Conservation (phyloP, 2,329 filamentous ascomycete genomes). For the Pseudophaeomoniella oleicola region DNA sequence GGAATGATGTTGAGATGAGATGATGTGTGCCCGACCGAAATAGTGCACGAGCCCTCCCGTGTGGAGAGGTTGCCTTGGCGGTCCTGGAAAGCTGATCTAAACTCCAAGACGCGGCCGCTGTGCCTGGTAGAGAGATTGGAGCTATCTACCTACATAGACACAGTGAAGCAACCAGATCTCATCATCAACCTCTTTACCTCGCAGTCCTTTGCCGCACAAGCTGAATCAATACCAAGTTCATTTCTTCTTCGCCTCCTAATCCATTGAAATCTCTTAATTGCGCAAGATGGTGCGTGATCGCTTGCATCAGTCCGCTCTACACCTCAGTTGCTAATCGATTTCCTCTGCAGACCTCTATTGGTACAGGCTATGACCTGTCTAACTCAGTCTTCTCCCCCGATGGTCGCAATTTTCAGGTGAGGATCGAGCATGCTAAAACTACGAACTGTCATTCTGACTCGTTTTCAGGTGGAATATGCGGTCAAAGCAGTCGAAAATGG, state of each 20-base stretch:
- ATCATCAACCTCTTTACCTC: neutral
- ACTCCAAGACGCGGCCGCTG: neutral
- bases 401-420: constrained; percentile 93
- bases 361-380: constrained; percentile 96
- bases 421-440: constrained; percentile 1
- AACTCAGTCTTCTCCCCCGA: constrained; percentile 99
- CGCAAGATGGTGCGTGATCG: neutral
- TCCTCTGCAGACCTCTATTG: constrained; percentile 76
- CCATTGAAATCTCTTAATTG: no score
- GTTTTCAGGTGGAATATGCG: constrained; percentile 66
- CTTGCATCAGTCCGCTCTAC: neutral
- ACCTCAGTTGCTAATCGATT: constrained; percentile 1
- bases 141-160: neutral
- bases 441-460: constrained; percentile 1
- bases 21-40: constrained; percentile 1
- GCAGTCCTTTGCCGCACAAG: neutral
- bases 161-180: neutral
- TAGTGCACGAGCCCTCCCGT: no score
- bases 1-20: constrained; percentile 1
- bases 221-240: neutral
- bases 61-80: no score
- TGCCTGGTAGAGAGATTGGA: neutral
- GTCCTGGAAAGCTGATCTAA: no score
- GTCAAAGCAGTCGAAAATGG: constrained; percentile 98
- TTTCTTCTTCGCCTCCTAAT: neutral